Percentiles rank a stretch among this genome's conserved stretches.
Conservation (phyloP, 1,139 yeast species). For the Kodamaea derodonti region DNA sequence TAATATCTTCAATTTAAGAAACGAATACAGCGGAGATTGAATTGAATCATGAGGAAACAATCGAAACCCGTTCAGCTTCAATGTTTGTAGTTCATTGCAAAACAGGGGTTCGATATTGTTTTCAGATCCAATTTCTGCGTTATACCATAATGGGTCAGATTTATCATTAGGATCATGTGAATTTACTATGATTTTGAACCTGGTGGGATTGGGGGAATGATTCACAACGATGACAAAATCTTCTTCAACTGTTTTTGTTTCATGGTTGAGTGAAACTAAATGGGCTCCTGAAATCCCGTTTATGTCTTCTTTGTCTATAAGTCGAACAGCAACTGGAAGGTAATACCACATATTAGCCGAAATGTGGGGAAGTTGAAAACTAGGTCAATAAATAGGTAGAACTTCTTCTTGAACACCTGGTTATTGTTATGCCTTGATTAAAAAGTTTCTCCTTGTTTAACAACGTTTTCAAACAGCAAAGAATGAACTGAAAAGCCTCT, state of each 20-base stretch:
- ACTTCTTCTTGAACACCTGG: too few species aligned
- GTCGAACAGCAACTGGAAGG: slow-evolving; percentile 26
- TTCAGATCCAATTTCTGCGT: slow-evolving; percentile 6
- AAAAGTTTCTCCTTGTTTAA: too few species aligned
- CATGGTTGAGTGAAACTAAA: slow-evolving; percentile 13
- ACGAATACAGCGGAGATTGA: slow-evolving; percentile 2
- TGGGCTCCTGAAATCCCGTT: slow-evolving; percentile 28
- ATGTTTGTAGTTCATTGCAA: slow-evolving; percentile 10
- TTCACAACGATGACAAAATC: slow-evolving; percentile 18
- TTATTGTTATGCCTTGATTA: too few species aligned
- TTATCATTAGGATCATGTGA: slow-evolving; percentile 8
- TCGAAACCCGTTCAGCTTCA: slow-evolving; percentile 24
- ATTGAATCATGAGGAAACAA: slow-evolving; percentile 25
- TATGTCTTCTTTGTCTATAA: slow-evolving; percentile 15
- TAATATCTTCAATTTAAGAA: slow-evolving; percentile 2
- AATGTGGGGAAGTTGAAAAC: slow-evolving; percentile 3
- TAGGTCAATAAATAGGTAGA: too few species aligned
- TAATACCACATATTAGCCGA: slow-evolving; percentile 8
- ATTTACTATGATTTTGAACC: slow-evolving; percentile 19
- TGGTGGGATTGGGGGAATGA: slow-evolving; percentile 13
- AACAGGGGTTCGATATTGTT: slow-evolving; percentile 1
- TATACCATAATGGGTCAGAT: slow-evolving; percentile 22
- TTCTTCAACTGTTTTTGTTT: slow-evolving; percentile 11
- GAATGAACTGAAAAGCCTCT: too few species aligned
- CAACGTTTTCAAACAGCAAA: too few species aligned